Evolutionary conservation across 2,329 filamentous ascomycete genomes (phyloP).

Genomic region (Pestalotiopsis sp.): DNA sequence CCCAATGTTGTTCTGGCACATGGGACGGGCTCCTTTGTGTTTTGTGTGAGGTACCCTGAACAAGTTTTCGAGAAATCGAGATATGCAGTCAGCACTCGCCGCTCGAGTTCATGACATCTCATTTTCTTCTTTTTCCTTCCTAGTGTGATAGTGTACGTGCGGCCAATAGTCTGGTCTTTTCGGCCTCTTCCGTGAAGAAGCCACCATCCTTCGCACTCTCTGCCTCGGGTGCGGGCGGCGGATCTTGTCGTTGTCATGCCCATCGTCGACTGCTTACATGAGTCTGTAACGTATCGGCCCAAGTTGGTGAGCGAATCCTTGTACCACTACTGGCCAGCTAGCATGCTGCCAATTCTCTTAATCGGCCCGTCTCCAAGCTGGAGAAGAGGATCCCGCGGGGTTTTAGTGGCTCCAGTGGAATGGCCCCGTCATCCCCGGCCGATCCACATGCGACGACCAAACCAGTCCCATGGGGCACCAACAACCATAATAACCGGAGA

Average conservation of each 20-base stretch:
- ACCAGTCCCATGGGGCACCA: background rate
- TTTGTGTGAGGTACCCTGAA: background rate
- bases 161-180: background rate
- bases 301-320: background rate
- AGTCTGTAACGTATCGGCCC: background rate
- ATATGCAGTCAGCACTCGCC: background rate
- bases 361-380: constrained; percentile 9
- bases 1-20: background rate
- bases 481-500: background rate
- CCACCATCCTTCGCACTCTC: background rate
- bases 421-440: constrained; percentile 1
- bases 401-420: constrained; percentile 2
- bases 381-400: constrained; percentile 4
- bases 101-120: background rate
- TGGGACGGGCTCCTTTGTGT: background rate
- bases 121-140: background rate
- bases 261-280: too few species aligned
- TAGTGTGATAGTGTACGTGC: background rate
- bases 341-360: background rate
- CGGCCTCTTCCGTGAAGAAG: background rate
- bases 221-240: background rate
- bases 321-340: background rate
- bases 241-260: background rate
- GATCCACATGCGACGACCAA: background rate
- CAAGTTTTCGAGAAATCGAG: background rate